Base-by-base conservation (phyloP, 495 filamentous ascomycete genomes). In the Podospora didyma region DNA sequence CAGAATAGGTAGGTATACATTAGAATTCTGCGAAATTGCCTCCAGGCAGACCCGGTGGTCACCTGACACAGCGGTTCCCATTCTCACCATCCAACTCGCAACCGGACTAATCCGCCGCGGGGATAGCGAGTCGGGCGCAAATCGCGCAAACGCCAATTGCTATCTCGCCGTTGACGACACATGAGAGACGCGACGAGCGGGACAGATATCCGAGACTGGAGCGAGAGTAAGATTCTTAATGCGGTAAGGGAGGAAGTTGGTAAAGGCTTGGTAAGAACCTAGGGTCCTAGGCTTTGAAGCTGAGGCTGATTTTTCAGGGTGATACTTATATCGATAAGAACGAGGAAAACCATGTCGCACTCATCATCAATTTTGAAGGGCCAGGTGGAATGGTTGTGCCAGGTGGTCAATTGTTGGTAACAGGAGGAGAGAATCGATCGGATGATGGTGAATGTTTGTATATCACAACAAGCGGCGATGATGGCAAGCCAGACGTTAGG, bases 1-100 rank as follows among this genome's bases (percentile, higher is more conserved):
- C n/a, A n/a, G n/a, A n/a, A n/a, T n/a, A n/a, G n/a, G n/a, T n/a
- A n/a, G n/a, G n/a, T n/a, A n/a, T n/a, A n/a, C n/a, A n/a, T n/a
- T n/a, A n/a, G n/a, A n/a, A 37, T 23, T 39, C 41, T 22, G 53
- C 21, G 23, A 48, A 47, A 55, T 31, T 39, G 19, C 31, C 49
- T 39, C 34, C 49, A 7, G 49, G 49, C 28, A 21, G 28, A 39
- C n/a, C 49, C 49, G 28, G 49, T n/a, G 28, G 49, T 52, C 28
- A 52, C 28, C 49, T 52, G 49, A 52, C 49, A 41, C 28, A 39
- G 49, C 49, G 28, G 28, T 39, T 35, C 21, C 49, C 49, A 37
- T 37, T 14, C 34, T 14, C 34, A 37, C 34, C 34, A 37, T n/a
- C n/a, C n/a, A n/a, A 37, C 34, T 50, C 14, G 24, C 22, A 31